These are phyloP conservation scores for Stagonosporopsis rhizophila DNA, from an alignment of 2,329 filamentous ascomycete species.

Conservation along the genomic window DNA sequence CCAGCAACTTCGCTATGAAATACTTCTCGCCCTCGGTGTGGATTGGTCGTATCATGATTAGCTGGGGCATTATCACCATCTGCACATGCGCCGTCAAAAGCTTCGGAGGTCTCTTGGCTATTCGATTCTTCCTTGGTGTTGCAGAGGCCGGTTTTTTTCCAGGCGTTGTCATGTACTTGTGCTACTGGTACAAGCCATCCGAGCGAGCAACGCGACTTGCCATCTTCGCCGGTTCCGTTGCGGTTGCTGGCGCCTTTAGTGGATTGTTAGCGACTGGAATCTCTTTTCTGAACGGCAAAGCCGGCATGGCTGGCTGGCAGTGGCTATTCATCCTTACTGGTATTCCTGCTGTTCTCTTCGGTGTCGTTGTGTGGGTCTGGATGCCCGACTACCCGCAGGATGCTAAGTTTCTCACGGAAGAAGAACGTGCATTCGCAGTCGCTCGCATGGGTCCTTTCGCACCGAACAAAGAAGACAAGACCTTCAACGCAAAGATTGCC, in stretches of 20 bases:
- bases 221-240: conserved; percentile 81
- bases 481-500: conserved; percentile 57
- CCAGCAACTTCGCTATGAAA: conserved; percentile 60
- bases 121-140: conserved; percentile 68
- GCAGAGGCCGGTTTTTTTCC: conserved; percentile 71
- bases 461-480: conserved; percentile 45
- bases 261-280: conserved; percentile 75
- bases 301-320: conserved; percentile 45
- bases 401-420: conserved; percentile 72
- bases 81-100: conserved; percentile 69
- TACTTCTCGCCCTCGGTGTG: conserved; percentile 40
- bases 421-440: conserved; percentile 74
- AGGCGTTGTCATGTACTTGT: conserved; percentile 75
- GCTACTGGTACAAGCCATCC: conserved; percentile 79
- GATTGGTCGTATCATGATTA: conserved; percentile 69
- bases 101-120: conserved; percentile 61
- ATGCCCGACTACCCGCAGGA: conserved; percentile 78
- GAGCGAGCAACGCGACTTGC: conserved; percentile 79
- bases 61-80: conserved; percentile 72
- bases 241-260: conserved; percentile 77
- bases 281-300: conserved; percentile 69
- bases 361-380: conserved; percentile 72
- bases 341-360: conserved; percentile 70
- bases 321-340: conserved; percentile 67
- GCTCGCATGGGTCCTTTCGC: conserved; percentile 64